Evolutionary conservation across 441 rosid genomes (phyloP), one percentile per base, ranked within the genome.

Genomic region (Populus hybrid): DNA sequence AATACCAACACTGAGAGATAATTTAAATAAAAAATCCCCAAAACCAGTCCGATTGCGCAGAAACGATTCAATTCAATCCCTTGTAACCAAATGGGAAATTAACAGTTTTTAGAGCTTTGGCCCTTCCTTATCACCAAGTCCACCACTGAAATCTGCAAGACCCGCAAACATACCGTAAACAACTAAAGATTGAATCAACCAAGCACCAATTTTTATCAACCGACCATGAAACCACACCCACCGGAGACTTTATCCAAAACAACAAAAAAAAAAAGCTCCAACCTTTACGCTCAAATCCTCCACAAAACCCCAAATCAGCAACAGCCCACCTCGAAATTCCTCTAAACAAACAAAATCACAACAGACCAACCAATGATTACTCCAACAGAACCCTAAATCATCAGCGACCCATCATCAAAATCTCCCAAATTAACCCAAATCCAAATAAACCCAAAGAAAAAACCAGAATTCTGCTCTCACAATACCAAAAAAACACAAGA

Each of bases 361-460:
- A 74, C 77, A 67, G 9, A 80, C 73, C 78, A 76, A 77, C 72
- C 76, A 36, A n/a, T 32, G 40, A 72, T 81, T 42, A 69, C 23
- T 64, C 21, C 14, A 66, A 61, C 30, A 73, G 7, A 83, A 78
- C 83, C 84, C 85, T 74, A 83, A 74, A 34, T 66, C 77, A 74
- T 54, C 87, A 78, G 74, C 30, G 50, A 82, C 87, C 77, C 78
- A 64, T 28, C 81, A 84, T 74, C 80, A 67, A 75, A 74, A 66
- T 72, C 79, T 38, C 46, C 64, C 77, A 79, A 67, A 54, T 54
- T 2, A 40, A 36, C 68, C 73, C 70, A 38, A 69, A 50, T n/a
- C 66, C 46, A 57, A 70, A 72, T 54, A 6, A 28, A 26, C 72
- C 80, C 75, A 70, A 82, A 3, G 32, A 81, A 75, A 73, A 81